Base-by-base conservation (phyloP, 768 basidiomycete genomes). In the Panaeolus cyanescens region DNA sequence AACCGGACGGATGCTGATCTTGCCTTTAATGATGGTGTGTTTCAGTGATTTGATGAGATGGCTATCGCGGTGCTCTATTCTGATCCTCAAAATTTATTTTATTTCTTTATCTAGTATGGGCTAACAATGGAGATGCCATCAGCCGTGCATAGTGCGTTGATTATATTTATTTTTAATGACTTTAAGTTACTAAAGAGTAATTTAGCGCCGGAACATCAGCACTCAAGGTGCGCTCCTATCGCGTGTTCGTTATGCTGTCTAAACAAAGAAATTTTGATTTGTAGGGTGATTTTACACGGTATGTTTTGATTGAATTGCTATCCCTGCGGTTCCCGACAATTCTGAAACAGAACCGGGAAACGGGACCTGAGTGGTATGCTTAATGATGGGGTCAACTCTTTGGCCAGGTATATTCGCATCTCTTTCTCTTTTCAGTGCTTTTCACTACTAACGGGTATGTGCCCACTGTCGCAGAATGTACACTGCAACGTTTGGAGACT, bases 121-220 rank as follows among this genome's bases (percentile, higher is more conserved):
- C 97, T 2, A 97, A 99, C 70, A 99, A 99, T 66, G 97, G 97
- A 0, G 97, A 99, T 71, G 91, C 93, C 5, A 92, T 97, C 61
- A 95, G 92, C 72, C 83, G 91, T 58, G 90, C 90, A 58, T 94
- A 93, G 91, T 92, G 70, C 70, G 89, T 80, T 40, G 66, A 25
- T 59, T 13, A 37, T 8, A n/a, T 58, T 58, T 45, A 8, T 40
- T 58, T 30, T n/a, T 34, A 8, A 45, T 3, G 9, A n/a, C n/a
- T 31, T 45, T 4, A 33, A 8, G 28, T 13, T 22, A 63, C 54
- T 59, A 54, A 54, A 54, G 56, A 28, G 17, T 39, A 22, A 25
- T 59, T 57, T 64, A 95, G 92, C 69, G 93, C 97, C 45, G 96
- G 97, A 20, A 99, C 97, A 0, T 96, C 94, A 28, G 97, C 97